Evolutionary conservation across 257 asterid species (phyloP), one percentile per base, ranked within the genome.

Genomic region (Scutellaria galericulata): DNA sequence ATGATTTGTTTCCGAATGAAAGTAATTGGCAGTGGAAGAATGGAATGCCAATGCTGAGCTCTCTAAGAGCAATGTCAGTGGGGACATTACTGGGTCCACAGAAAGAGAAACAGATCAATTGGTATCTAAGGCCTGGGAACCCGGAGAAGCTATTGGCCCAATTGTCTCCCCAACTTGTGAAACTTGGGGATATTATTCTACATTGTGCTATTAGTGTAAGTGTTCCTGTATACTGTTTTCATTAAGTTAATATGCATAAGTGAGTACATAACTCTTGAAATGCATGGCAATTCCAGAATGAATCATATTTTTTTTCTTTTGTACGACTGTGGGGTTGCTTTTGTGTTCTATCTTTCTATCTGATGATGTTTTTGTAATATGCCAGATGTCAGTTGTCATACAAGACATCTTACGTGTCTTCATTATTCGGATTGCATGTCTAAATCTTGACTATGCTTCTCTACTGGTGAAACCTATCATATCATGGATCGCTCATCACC

Each of bases 341-440:
- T 6, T 45, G 46, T 10, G 13, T 60, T 70, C 44, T 48, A 64
- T 66, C 56, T 39, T 47, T 66, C 27, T 18, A 52, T 66, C 81
- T 80, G 50, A 75, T 75, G 72, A 54, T 66, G 12, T 12, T 76
- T 48, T 50, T 46, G 27, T 39, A 15, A 39, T 48, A 48, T 75
- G 87, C 18, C 79, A 80, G 84, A 73, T 80, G 77, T 80, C 84
- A 24, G 79, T 73, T 68, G 93, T 86, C 76, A 80, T 88, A 70
- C 98, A 86, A 88, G 98, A 93, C 70, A 76, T 88, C 83, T 83
- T 93, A 27, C 92, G 97, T 27, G 87, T 93, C 46, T 88, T 93
- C 81, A 81, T 93, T 58, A 68, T 88, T 78, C 96, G 98, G 65
- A 81, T 91, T 66, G 92, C 96, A 48, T 80, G 87, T 83, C 79